Evolutionary conservation across 2,329 filamentous ascomycete genomes (phyloP).

Genomic region (Diaporthe sp.): DNA sequence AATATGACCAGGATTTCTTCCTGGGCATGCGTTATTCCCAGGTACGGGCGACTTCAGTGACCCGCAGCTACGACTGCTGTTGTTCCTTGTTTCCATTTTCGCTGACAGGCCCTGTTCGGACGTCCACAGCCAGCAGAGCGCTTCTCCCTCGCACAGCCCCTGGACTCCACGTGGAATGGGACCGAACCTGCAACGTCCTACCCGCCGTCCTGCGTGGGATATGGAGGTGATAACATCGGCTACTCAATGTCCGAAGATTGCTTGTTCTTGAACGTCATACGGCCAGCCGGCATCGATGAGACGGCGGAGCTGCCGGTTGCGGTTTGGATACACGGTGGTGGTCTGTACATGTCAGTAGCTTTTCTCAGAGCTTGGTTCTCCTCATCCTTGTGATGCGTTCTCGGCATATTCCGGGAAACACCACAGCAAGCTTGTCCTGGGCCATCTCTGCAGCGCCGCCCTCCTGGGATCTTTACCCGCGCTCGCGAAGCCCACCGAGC

Average conservation of each 20-base stretch:
- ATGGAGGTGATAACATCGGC: slow-evolving; percentile 50
- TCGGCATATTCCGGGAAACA: not conserved
- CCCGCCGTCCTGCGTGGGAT: slow-evolving; percentile 60
- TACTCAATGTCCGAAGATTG: slow-evolving; percentile 61
- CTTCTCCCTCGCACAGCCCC: slow-evolving; percentile 60
- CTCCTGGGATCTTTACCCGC: not conserved
- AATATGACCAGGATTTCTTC: slow-evolving; percentile 60
- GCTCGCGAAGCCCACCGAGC: not conserved
- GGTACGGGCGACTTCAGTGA: slow-evolving; percentile 58
- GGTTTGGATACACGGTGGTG: slow-evolving; percentile 66
- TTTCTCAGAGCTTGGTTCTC: not conserved
- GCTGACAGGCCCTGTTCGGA: slow-evolving; percentile 47
- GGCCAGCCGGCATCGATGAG: slow-evolving; percentile 57
- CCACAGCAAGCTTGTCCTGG: not conserved
- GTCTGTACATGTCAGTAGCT: slow-evolving; percentile 36
- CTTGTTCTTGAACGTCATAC: slow-evolving; percentile 68
- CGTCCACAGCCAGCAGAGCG: slow-evolving; percentile 44
- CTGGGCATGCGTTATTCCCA: slow-evolving; percentile 68
- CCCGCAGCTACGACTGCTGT: not conserved
- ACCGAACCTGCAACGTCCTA: slow-evolving; percentile 56
- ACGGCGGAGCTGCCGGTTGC: slow-evolving; percentile 61
- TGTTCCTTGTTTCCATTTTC: slow-evolving; percentile 42
- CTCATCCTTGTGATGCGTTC: not conserved
- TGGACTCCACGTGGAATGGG: slow-evolving; percentile 57
- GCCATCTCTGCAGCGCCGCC: not conserved